Conservation (phyloP, 163 green algal genomes). For the Chlamydomonas reinhardtii region DNA sequence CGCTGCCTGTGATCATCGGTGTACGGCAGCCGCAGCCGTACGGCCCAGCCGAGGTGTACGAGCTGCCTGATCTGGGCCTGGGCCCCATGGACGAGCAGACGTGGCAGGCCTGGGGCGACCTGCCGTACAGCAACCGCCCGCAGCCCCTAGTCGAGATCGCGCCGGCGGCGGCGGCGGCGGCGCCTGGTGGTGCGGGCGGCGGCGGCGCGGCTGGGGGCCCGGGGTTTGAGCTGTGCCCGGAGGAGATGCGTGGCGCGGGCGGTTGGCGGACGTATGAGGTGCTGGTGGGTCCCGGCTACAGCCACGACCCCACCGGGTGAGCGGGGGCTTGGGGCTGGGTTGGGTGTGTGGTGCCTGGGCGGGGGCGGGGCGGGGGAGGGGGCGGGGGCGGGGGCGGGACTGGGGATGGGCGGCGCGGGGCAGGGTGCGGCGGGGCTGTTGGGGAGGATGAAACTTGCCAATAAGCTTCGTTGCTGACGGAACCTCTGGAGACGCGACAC, state of each 20-base stretch:
- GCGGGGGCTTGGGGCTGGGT: too few species aligned
- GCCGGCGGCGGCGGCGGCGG: neutral
- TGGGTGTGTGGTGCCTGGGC: too few species aligned
- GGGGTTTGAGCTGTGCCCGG: slow-evolving; percentile 8
- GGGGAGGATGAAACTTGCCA: too few species aligned
- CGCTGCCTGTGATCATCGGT: slow-evolving; percentile 14
- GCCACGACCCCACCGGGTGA: slow-evolving; percentile 3
- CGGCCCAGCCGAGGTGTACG: slow-evolving; percentile 32
- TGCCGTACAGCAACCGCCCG: neutral
- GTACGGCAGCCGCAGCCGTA: slow-evolving; percentile 22
- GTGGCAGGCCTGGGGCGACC: slow-evolving; percentile 19
- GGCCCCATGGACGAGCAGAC: slow-evolving; percentile 32
- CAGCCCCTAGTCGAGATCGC: neutral
- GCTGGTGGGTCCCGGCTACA: slow-evolving; percentile 1
- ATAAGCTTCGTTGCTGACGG: too few species aligned
- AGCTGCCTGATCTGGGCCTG: slow-evolving; percentile 35
- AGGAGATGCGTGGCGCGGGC: neutral
- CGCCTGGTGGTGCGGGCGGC: neutral
- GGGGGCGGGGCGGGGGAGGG: too few species aligned
- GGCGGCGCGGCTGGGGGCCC: neutral
- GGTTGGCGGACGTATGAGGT: slow-evolving; percentile 33
- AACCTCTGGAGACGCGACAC: too few species aligned
- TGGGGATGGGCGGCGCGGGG: too few species aligned
- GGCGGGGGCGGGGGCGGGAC: too few species aligned
- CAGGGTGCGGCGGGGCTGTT: too few species aligned